Evolutionary conservation across 2,329 filamentous ascomycete genomes (phyloP), one percentile per base, ranked within the genome.

Genomic region (Curvularia verruculosa): DNA sequence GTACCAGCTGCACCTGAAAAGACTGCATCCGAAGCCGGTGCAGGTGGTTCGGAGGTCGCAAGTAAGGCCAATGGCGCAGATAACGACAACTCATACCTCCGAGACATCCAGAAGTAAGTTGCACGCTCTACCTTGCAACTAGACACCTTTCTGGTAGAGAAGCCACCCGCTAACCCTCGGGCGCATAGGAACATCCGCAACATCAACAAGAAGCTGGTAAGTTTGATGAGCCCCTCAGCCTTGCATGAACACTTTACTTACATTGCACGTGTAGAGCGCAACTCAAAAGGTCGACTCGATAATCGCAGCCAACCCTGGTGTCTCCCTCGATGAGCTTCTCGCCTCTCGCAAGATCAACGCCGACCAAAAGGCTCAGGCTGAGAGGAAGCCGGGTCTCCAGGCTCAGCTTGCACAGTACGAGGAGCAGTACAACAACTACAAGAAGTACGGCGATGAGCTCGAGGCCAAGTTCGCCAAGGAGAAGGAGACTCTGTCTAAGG

Each of bases 201-300:
- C 78, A 81, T 95, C 72, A 90, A 88, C 82, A 98, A 97, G 85
- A 97, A 97, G 81, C 88, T 98, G 71, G 91, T 96, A 80, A 81
- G 90, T 82, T 26, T 18, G 28, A 5, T 31, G 41, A 28, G 19
- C n/a, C 45, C 8, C 29, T 37, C 39, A 54, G 53, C 51, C 51
- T 56, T 12, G 19, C 18, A 28, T 9, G 15, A 46, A 37, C n/a
- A 56, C 29, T 50, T 59, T 59, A 60, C 68, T 75, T 31, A 71
- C 64, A 57, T 52, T 26, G 39, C 34, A 41, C 49, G 24, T 58
- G 28, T 62, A 91, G 88, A 82, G 84, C 73, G 87, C 88, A 75
- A 87, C 87, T 64, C 84, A 86, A 68, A 92, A 90, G 80, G 88
- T 89, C 72, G 89, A 92, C 67, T 70, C 82, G 48, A 80, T 93